These are phyloP conservation scores for Malassezia vespertilionis DNA, from an alignment of 1,284 basidiomycete genomes.

Conservation along the genomic window DNA sequence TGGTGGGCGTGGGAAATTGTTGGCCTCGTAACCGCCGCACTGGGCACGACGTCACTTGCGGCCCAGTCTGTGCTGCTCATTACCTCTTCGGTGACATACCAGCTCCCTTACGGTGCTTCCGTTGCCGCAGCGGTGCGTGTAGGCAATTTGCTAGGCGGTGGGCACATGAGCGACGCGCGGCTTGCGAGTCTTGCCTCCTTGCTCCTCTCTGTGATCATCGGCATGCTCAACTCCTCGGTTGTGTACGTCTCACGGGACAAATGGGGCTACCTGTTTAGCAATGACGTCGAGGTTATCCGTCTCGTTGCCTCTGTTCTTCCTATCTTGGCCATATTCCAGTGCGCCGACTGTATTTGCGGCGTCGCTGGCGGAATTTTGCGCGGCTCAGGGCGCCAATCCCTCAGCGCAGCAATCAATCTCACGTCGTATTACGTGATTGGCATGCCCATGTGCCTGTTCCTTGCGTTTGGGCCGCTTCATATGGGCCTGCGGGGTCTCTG, in stretches of 20 bases:
- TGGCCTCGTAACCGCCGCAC: constrained; percentile 41
- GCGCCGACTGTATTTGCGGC: constrained; percentile 61
- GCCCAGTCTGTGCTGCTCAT: constrained; percentile 63
- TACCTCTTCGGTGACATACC: constrained; percentile 65
- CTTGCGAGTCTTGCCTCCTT: constrained; percentile 39
- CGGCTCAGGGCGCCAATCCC: constrained; percentile 58
- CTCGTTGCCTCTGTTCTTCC: constrained; percentile 65
- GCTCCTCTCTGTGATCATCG: constrained; percentile 20
- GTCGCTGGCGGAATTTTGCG: constrained; percentile 66
- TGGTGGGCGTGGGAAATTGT: constrained; percentile 86
- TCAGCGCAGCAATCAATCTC: constrained; percentile 51
- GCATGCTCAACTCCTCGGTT: constrained; percentile 53
- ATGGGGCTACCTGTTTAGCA: constrained; percentile 76
- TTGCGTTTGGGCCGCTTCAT: constrained; percentile 49
- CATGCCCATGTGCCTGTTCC: constrained; percentile 50
- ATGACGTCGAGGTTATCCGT: constrained; percentile 61
- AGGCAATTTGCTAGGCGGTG: constrained; percentile 51
- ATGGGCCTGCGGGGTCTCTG: constrained; percentile 49
- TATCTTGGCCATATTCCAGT: constrained; percentile 56
- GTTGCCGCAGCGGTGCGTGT: constrained; percentile 73
- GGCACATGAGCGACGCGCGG: constrained; percentile 41
- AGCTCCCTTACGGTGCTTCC: constrained; percentile 69
- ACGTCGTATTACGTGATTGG: constrained; percentile 51
- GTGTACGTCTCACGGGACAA: constrained; percentile 61
- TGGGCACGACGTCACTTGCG: constrained; percentile 51